These are phyloP conservation scores for Wallemia mellicola DNA, from an alignment of 1,284 basidiomycete genomes.

Conservation along the genomic window DNA sequence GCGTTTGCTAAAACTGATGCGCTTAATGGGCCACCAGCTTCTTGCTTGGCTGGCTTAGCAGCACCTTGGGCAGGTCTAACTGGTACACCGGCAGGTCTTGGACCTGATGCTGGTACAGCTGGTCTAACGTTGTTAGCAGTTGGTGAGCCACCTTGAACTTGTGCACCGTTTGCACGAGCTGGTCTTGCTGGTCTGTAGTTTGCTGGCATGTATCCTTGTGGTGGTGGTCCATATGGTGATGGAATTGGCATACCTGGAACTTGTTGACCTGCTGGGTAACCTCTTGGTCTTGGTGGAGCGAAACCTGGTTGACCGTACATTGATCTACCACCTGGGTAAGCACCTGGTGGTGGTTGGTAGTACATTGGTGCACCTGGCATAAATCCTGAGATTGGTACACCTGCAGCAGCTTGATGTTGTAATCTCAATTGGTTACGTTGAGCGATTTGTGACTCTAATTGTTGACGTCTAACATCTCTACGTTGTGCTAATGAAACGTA, in stretches of 20 bases:
- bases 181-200: constrained; percentile 11
- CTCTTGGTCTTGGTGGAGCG: constrained; percentile 1
- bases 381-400: constrained; percentile 42
- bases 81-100: constrained; percentile 1
- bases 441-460: constrained; percentile 91
- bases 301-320: constrained; percentile 1
- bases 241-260: constrained; percentile 1
- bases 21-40: constrained; percentile 13
- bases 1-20: constrained; percentile 33
- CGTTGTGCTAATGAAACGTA: constrained; percentile 98
- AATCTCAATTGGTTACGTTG: constrained; percentile 71
- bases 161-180: constrained; percentile 17
- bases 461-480: constrained; percentile 90
- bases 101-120: constrained; percentile 12
- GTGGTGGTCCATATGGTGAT: constrained; percentile 2
- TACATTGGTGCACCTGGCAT: constrained; percentile 52
- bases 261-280: constrained; percentile 3
- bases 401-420: constrained; percentile 67
- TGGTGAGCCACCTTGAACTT: constrained; percentile 6
- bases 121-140: constrained; percentile 4
- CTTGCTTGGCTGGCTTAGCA: background rate
- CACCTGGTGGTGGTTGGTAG: constrained; percentile 51
- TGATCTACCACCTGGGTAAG: constrained; percentile 21
- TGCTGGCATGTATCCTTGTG: constrained; percentile 1
- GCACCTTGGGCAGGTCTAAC: background rate